Base-by-base conservation (phyloP, 306 rosid genomes). In the Ormosia semicastrata region DNA sequence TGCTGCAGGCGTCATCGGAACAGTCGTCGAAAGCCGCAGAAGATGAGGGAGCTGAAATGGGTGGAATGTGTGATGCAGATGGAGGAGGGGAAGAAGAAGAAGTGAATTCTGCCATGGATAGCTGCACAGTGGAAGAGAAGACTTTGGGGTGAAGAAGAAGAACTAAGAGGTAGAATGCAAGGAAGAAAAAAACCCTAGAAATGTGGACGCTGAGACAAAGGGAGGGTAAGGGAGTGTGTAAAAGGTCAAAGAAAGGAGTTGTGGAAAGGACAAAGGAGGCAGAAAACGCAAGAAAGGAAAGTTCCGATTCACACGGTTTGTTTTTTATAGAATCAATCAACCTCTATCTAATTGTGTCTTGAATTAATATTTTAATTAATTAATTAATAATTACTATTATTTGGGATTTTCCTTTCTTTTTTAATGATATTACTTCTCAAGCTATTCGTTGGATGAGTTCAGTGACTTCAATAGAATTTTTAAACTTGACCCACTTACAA, bases 1-100 rank as follows among this genome's bases (percentile, higher is more conserved):
- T 93, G 65, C 98, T 93, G 87, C 98, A 94, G 39, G 86, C 88
- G 75, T 94, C 97, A 43, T 92, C 98, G 1, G 50, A 73, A 72
- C 50, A 62, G 79, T 94, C 97, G 2, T 87, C 93, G 9, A 81
- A 67, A 73, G 75, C 12, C 29, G 75, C 68, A 77, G 86, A 84
- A 47, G 85, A 74, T 1, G 91, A 85, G 14, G 87, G 60, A 29
- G 89, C 49, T n/a, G 82, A 80, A 24, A 24, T 24, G 24, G 24
- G 24, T 24, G 24, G 24, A 76, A 77, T 79, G 82, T 39, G 83
- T 4, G 81, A 37, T 2, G 71, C 71, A 2, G 86, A 85, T 18
- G 24, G 24, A 24, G 24, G 24, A 24, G 24, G 24, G 24, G 87
- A 63, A 52, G 91, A 82, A 4, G 66, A 87, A 8, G 84, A 53